Evolutionary conservation across 345 rosid genomes (phyloP).

Genomic region (Punica granatum): DNA sequence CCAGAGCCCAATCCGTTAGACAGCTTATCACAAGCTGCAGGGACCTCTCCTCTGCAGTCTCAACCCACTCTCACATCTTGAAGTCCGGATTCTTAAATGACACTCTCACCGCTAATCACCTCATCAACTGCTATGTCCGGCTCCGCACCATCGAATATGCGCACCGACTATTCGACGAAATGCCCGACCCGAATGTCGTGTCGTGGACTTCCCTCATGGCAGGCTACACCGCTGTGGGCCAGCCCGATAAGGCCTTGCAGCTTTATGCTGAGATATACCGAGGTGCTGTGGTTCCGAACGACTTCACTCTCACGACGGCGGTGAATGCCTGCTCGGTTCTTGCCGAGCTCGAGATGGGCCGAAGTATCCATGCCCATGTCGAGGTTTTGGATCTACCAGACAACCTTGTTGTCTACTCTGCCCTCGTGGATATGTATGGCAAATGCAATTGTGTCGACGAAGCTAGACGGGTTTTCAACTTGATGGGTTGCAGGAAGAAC

Average conservation of each 20-base stretch:
- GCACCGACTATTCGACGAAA: constrained; percentile 52
- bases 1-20: constrained; percentile 14
- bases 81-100: constrained; percentile 35
- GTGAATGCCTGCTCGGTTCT: constrained; percentile 53
- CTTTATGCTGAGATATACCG: constrained; percentile 33
- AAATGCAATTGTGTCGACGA: constrained; percentile 65
- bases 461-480: constrained; percentile 59
- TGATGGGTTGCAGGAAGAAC: constrained; percentile 41
- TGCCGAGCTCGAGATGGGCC: constrained; percentile 38
- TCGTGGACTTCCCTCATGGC: constrained; percentile 68
- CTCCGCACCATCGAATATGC: constrained; percentile 24
- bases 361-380: constrained; percentile 45
- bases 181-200: constrained; percentile 62
- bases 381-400: constrained; percentile 35
- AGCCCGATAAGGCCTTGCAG: constrained; percentile 28
- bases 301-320: constrained; percentile 50
- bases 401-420: constrained; percentile 57
- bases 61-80: constrained; percentile 22
- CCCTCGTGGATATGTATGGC: constrained; percentile 86
- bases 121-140: constrained; percentile 35
- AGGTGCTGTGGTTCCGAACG: constrained; percentile 41
- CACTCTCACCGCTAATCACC: constrained; percentile 37
- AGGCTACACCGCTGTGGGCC: constrained; percentile 31
- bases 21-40: constrained; percentile 29
- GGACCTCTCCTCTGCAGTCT: constrained; percentile 17